Conservation (phyloP, 257 asterid species). For the Rauvolfia tetraphylla region DNA sequence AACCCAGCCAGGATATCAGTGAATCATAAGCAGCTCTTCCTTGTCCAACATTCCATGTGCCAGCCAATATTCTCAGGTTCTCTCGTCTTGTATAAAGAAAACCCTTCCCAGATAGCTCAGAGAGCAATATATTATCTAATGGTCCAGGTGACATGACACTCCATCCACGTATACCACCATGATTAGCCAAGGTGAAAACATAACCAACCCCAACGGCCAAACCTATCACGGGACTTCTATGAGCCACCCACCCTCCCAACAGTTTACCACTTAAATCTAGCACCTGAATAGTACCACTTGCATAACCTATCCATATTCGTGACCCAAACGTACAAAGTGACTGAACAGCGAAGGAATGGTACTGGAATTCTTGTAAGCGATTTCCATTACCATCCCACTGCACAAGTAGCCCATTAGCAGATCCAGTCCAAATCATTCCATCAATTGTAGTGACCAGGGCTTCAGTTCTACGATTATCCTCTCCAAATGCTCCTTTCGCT, state of each 20-base stretch:
- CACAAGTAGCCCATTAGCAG: slow-evolving; percentile 80
- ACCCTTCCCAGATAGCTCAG: slow-evolving; percentile 79
- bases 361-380: slow-evolving; percentile 65
- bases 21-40: slow-evolving; percentile 91
- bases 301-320: slow-evolving; percentile 86
- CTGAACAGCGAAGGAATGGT: slow-evolving; percentile 67
- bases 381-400: slow-evolving; percentile 93
- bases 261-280: slow-evolving; percentile 78
- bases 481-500: slow-evolving; percentile 71
- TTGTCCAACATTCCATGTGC: slow-evolving; percentile 99
- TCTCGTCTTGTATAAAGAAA: slow-evolving; percentile 71
- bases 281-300: slow-evolving; percentile 79
- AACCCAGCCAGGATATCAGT: slow-evolving; percentile 85
- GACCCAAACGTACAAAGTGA: slow-evolving; percentile 69
- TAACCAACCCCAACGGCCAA: slow-evolving; percentile 68
- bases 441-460: slow-evolving; percentile 62
- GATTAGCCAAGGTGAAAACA: slow-evolving; percentile 75
- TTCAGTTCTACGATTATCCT: slow-evolving; percentile 81
- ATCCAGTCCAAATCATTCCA: slow-evolving; percentile 91
- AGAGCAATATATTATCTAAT: slow-evolving; percentile 52
- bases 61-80: slow-evolving; percentile 81
- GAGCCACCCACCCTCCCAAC: slow-evolving; percentile 88
- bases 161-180: slow-evolving; percentile 99
- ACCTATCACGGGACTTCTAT: slow-evolving; percentile 69
- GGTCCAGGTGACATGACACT: slow-evolving; percentile 83